Evolutionary conservation across 176 grass and related monocot species (phyloP).

Genomic region (Guadua angustifolia): DNA sequence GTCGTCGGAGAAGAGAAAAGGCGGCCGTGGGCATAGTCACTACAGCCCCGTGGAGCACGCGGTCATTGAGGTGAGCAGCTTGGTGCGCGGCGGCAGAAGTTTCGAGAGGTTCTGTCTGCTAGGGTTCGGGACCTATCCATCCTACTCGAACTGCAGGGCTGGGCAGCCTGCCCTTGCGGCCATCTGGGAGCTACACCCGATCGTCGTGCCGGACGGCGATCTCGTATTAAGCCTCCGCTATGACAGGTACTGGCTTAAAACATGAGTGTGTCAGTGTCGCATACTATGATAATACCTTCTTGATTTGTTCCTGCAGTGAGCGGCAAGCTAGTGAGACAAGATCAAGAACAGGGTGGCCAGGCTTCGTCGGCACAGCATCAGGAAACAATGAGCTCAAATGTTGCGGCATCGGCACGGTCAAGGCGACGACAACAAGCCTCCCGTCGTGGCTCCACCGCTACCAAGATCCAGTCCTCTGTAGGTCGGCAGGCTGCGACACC

Average conservation of each 20-base stretch:
- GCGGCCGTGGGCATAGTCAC: background rate
- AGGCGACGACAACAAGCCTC: background rate
- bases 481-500: background rate
- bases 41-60: conserved; percentile 80
- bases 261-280: too few species aligned
- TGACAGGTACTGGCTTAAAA: conserved; percentile 51
- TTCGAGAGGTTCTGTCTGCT: conserved; percentile 63
- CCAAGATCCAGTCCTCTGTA: conserved; percentile 19
- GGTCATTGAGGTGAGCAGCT: conserved; percentile 69
- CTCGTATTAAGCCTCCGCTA: conserved; percentile 50
- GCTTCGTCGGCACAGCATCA: background rate
- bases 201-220: conserved; percentile 41
- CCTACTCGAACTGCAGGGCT: conserved; percentile 50
- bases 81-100: conserved; percentile 40
- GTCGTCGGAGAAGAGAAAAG: conserved; percentile 37
- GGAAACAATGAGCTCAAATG: conserved; percentile 42
- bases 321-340: background rate
- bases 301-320: conserved; percentile 23
- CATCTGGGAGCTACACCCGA: conserved; percentile 46
- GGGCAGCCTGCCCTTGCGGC: conserved; percentile 55
- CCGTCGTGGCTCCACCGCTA: background rate
- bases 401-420: background rate
- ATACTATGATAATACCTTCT: background rate
- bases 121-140: conserved; percentile 61
- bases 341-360: background rate